Conservation (phyloP, 106 monocot genomes). For the Allium sativum region DNA sequence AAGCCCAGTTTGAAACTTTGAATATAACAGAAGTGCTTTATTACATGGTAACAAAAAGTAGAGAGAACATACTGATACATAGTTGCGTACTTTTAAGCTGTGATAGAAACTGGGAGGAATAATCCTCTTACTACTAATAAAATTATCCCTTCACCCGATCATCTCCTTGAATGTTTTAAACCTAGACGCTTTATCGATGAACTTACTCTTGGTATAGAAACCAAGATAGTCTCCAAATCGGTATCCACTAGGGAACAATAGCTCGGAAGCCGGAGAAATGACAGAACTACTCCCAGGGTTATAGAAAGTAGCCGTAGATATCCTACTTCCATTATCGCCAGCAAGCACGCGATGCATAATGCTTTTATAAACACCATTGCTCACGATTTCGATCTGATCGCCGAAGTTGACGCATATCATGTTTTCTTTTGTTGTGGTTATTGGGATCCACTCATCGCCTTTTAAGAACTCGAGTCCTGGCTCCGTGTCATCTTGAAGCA, state of each 20-base stretch:
- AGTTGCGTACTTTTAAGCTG: too few relatives aligned
- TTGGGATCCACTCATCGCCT: conserved; percentile 37
- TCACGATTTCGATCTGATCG: conserved; percentile 66
- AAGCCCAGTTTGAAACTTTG: too few relatives aligned
- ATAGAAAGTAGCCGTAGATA: conserved; percentile 71
- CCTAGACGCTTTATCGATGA: conserved; percentile 38
- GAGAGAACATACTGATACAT: too few relatives aligned
- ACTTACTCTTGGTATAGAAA: conserved; percentile 43
- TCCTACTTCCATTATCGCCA: conserved; percentile 34
- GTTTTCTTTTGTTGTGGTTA: conserved; percentile 33
- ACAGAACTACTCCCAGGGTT: conserved; percentile 49
- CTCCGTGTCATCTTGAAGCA: conserved; percentile 49
- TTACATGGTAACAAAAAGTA: too few relatives aligned
- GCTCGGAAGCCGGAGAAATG: conserved; percentile 36
- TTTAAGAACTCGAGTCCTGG: conserved; percentile 54
- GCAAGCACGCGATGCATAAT: conserved; percentile 42
- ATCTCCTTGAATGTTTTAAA: conserved; percentile 30
- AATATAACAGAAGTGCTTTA: too few relatives aligned
- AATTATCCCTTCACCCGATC: neutral
- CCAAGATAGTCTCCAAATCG: conserved; percentile 57
- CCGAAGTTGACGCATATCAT: conserved; percentile 60
- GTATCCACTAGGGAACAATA: conserved; percentile 44
- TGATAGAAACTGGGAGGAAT: neutral
- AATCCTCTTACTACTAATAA: conserved; percentile 1
- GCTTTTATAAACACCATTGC: conserved; percentile 65